Evolutionary conservation across 164 flowering plant species (phyloP).

Genomic region (Macadamia tetraphylla): DNA sequence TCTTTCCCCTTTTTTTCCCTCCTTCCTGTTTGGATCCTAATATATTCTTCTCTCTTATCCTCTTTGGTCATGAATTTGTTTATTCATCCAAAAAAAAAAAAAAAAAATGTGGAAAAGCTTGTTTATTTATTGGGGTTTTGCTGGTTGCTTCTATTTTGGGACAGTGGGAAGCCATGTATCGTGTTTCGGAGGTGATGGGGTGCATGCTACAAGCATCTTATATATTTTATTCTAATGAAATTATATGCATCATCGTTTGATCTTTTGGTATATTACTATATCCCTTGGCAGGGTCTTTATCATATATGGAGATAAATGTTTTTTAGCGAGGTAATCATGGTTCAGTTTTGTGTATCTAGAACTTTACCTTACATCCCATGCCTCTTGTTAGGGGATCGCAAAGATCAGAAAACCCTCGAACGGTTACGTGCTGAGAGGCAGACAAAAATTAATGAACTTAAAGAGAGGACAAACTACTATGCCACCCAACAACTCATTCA

Average conservation of each 20-base stretch:
- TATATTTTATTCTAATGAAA: too few relatives aligned
- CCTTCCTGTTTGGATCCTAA: too few relatives aligned
- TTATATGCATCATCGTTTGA: background rate
- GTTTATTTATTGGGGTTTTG: too few relatives aligned
- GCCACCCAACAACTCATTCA: constrained; percentile 90
- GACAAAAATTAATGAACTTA: constrained; percentile 83
- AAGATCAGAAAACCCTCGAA: constrained; percentile 80
- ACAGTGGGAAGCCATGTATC: too few relatives aligned
- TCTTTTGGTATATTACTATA: background rate
- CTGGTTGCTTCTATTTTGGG: too few relatives aligned
- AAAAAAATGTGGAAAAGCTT: too few relatives aligned
- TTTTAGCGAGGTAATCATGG: background rate
- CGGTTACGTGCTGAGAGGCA: constrained; percentile 80
- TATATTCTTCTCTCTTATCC: too few relatives aligned
- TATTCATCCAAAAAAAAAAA: too few relatives aligned
- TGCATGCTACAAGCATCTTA: too few relatives aligned
- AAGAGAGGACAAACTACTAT: constrained; percentile 87
- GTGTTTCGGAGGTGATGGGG: too few relatives aligned
- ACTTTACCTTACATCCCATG: background rate
- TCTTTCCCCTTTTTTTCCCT: too few relatives aligned
- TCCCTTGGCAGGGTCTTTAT: background rate
- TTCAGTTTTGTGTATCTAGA: background rate
- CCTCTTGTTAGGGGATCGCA: constrained; percentile 55
- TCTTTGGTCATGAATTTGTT: too few relatives aligned
- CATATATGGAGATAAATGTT: background rate